phyloP scores from a whole-genome alignment of 164 flowering plant genomes.

The Vitis vinifera region DNA sequence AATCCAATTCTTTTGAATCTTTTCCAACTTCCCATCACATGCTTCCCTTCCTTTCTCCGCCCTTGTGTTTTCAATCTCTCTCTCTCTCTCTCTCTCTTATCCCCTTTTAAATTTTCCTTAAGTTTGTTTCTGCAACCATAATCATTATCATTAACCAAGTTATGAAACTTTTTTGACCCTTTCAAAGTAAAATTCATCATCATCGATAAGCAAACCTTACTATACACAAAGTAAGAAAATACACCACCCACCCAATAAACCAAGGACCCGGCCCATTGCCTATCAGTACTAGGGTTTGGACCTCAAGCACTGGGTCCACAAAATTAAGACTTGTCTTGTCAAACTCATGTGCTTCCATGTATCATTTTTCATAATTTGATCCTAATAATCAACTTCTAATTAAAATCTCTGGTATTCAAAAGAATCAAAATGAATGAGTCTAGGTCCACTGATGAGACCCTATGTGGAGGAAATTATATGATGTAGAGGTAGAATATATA shows the following conservation, averaged over 20 bases:
- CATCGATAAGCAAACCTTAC: too few relatives aligned
- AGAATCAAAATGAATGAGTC: background rate
- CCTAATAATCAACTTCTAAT: background rate
- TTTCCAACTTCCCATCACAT: constrained; percentile 18
- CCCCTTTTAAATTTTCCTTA: background rate
- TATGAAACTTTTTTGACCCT: background rate
- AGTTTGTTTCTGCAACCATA: background rate
- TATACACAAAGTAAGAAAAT: background rate
- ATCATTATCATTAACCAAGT: background rate
- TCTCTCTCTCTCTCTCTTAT: constrained; percentile 2
- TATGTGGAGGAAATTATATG: background rate
- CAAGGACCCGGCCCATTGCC: background rate
- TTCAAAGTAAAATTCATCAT: background rate
- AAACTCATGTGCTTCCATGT: background rate
- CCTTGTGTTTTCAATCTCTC: constrained; percentile 3
- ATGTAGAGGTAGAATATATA: background rate
- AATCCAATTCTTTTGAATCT: background rate
- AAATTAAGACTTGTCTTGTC: background rate
- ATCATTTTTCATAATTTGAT: too few relatives aligned
- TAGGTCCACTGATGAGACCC: background rate
- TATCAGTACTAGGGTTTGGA: background rate
- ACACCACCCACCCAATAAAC: background rate
- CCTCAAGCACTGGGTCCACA: background rate
- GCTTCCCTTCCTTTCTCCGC: background rate
- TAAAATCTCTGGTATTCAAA: too few relatives aligned